Evolutionary conservation across 495 filamentous ascomycete genomes (phyloP), one percentile per base, ranked within the genome.

Genomic region (Schizothecium vesticola): DNA sequence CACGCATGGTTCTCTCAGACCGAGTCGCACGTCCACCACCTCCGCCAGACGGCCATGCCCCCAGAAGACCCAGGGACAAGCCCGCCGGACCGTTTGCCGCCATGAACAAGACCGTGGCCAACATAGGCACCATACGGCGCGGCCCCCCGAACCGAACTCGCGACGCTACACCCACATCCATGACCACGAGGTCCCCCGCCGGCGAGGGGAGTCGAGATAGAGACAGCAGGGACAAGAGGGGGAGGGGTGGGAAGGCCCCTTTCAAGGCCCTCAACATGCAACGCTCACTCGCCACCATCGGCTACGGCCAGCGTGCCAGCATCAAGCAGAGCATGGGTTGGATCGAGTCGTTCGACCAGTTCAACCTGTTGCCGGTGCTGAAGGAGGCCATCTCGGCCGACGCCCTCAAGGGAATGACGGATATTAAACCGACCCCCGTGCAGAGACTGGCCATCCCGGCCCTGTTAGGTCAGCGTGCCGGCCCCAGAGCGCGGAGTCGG

Each of bases 191-290:
- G 16, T 29, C 58, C 9, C 19, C 43, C 31, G 60, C 61, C 9
- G 66, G 65, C 64, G 64, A 64, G 25, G 43, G 43, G 24, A 43
- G 67, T 26, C n/a, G 73, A 29, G 70, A 72, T 64, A 71, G 79
- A 57, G 70, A 70, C 26, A 64, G 67, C 62, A 55, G 68, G 55
- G 70, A 67, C 25, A 72, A 43, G 72, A 73, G 66, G 23, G 67
- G 76, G 56, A 67, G 36, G 69, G 73, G 85, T 73, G 78, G 80
- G 67, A 75, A 80, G 68, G 74, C 78, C 23, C 24, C 56, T 2
- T 84, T 83, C 75, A 93, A 96, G 76, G 94, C 95, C 9, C 82
- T 99, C 78, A 98, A 95, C 80, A 99, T 99, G 95, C 93, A 95
- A 76, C 88, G 89, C 58, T 82, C 91, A 0, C 79, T 99, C 65